Evolutionary conservation across 352 stramenopile genomes (phyloP).

Genomic region (Globisporangium radiosum): DNA sequence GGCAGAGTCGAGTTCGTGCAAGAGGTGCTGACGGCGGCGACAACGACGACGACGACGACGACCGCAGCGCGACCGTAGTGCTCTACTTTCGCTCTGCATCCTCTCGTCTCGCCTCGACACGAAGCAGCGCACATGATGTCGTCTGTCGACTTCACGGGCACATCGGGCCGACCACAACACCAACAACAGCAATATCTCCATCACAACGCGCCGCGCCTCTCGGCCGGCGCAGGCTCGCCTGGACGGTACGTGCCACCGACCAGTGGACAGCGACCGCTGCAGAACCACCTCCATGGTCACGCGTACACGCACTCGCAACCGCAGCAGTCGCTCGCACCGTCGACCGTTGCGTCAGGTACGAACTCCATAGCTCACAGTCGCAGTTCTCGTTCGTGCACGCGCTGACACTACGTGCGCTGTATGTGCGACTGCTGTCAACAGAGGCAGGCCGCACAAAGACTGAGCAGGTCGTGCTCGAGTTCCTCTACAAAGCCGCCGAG

Average conservation of each 20-base stretch:
- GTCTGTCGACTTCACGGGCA: conserved; percentile 9
- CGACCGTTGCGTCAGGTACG: conserved; percentile 12
- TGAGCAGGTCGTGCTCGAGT: conserved; percentile 81
- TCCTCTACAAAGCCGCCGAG: conserved; percentile 78
- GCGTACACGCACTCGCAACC: background rate
- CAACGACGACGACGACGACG: background rate
- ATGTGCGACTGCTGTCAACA: background rate
- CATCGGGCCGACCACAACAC: background rate
- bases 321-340: conserved; percentile 6
- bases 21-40: no score
- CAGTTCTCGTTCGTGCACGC: background rate
- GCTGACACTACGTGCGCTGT: background rate
- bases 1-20: no score
- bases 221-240: conserved; percentile 1
- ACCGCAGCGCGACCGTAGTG: background rate
- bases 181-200: conserved; percentile 7
- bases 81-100: background rate
- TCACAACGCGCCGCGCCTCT: conserved; percentile 2
- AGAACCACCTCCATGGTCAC: background rate
- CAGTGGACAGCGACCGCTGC: conserved; percentile 6
- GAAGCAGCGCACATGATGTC: conserved; percentile 8
- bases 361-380: background rate
- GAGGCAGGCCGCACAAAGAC: conserved; percentile 65
- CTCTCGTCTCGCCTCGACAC: no score
- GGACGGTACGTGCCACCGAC: conserved; percentile 7